These are phyloP conservation scores for Logfia minima DNA, from an alignment of 129 eudicot species.

Conservation along the genomic window DNA sequence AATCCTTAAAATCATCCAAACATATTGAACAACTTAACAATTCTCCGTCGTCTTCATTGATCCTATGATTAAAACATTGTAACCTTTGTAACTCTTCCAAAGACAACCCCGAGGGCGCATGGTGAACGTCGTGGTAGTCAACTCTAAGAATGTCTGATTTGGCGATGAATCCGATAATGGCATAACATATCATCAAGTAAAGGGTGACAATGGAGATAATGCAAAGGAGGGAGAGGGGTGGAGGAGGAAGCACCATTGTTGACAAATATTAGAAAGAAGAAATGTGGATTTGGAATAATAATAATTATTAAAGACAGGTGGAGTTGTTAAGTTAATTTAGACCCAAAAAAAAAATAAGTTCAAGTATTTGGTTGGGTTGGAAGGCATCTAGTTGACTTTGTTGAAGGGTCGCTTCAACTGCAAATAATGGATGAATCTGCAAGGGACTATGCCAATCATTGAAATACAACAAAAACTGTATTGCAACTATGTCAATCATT, in stretches of 20 bases:
- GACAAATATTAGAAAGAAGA: constrained; percentile 18
- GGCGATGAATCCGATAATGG: constrained; percentile 50
- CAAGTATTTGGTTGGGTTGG: constrained; percentile 27
- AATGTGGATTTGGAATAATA: background rate
- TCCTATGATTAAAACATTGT: constrained; percentile 35
- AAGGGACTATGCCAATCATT: too few relatives aligned
- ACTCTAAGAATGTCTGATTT: constrained; percentile 31
- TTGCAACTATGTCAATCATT: too few relatives aligned
- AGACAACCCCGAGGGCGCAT: constrained; percentile 40
- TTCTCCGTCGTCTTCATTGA: background rate
- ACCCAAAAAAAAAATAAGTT: background rate
- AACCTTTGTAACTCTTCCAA: constrained; percentile 51
- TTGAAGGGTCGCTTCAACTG: constrained; percentile 28
- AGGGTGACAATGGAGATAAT: constrained; percentile 49
- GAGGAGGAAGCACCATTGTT: constrained; percentile 47
- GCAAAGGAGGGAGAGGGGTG: constrained; percentile 60
- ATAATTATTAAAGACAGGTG: constrained; percentile 20
- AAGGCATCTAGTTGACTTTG: constrained; percentile 39
- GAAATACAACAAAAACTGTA: too few relatives aligned
- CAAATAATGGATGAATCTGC: constrained; percentile 41
- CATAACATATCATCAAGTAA: constrained; percentile 53
- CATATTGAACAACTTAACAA: constrained; percentile 53
- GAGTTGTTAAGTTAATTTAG: constrained; percentile 23
- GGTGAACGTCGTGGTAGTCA: constrained; percentile 22
- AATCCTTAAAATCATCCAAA: constrained; percentile 51